These are phyloP conservation scores for Exophiala lecanii-corni DNA, from an alignment of 2,329 filamentous ascomycete genomes.

Conservation along the genomic window DNA sequence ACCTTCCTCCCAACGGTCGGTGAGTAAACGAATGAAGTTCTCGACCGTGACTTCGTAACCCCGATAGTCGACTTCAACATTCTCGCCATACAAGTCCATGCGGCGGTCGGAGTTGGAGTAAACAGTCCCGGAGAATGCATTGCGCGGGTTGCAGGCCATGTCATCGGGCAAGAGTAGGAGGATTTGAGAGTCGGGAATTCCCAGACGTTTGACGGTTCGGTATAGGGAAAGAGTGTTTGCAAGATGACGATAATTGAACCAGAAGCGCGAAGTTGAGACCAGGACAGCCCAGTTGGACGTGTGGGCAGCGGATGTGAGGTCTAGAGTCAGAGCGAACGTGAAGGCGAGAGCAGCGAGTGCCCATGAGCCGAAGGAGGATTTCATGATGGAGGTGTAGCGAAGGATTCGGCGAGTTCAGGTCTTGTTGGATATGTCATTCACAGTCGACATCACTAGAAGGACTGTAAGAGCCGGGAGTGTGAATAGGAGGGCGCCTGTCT, in stretches of 20 bases:
- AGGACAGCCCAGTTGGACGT: constrained; percentile 99
- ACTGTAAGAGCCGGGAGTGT: no score
- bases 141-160: constrained; percentile 98
- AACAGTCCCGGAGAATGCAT: constrained; percentile 94
- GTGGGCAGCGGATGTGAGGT: constrained; percentile 45
- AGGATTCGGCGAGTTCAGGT: no score
- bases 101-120: constrained; percentile 97
- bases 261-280: constrained; percentile 97
- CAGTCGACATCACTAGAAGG: no score
- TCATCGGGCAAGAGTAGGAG: constrained; percentile 99
- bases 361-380: constrained; percentile 7
- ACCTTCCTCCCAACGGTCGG: constrained; percentile 88
- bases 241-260: constrained; percentile 99
- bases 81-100: constrained; percentile 94
- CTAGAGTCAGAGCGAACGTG: constrained; percentile 8
- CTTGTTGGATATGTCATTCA: no score
- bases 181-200: constrained; percentile 97
- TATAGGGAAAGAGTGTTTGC: constrained; percentile 97
- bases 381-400: no score
- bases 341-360: constrained; percentile 12
- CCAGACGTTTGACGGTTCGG: constrained; percentile 93
- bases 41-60: constrained; percentile 98
- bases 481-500: no score
- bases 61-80: constrained; percentile 97
- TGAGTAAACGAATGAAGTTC: constrained; percentile 94